Evolutionary conservation across 2,329 filamentous ascomycete species (phyloP), one percentile per base, ranked within the genome.

Genomic region (Penicillium sp.): DNA sequence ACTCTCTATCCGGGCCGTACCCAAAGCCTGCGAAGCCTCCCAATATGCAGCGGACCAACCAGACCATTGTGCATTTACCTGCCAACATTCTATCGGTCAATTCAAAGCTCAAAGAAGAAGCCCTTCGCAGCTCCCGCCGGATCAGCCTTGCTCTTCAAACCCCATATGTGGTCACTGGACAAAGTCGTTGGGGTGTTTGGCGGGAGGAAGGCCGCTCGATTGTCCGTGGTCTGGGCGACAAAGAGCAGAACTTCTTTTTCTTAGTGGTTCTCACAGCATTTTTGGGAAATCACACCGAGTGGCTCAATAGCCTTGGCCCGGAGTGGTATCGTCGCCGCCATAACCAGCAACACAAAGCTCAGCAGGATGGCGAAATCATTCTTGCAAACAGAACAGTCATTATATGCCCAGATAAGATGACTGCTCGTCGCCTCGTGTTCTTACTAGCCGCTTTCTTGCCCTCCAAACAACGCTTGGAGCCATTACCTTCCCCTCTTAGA

Each of bases 181-280:
- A 85, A 63, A 82, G 80, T 50, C 78, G 81, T 57, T 85, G 83
- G 81, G 82, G 82, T 11, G 78, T 84, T 11, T 86, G 83, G 83
- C 78, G 82, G 54, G 83, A 85, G 62, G 83, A 86, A 70, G 82
- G 82, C 40, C 77, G 83, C 60, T 84, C 80, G 70, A 79, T 85
- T 41, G 79, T 80, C n/a, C 77, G 79, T 45, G 80, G 77, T 62
- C 77, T 82, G 41, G 82, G 81, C 33, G 76, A 79, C 50, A 81
- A 80, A 66, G 82, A 85, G 57, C 79, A 84, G 60, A 83, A 82
- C 50, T 83, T 84, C 65, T 85, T 85, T 68, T 82, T 85, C 61
- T 78, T 82, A 65, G 84, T 82, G 25, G 72, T 85, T 13, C 72
- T 86, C 31, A 86, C 83, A 2, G 82, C 82, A 1, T 85, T 85